Evolutionary conservation across 2,329 filamentous ascomycete genomes (phyloP).

Genomic region (Cercospora citrullina): DNA sequence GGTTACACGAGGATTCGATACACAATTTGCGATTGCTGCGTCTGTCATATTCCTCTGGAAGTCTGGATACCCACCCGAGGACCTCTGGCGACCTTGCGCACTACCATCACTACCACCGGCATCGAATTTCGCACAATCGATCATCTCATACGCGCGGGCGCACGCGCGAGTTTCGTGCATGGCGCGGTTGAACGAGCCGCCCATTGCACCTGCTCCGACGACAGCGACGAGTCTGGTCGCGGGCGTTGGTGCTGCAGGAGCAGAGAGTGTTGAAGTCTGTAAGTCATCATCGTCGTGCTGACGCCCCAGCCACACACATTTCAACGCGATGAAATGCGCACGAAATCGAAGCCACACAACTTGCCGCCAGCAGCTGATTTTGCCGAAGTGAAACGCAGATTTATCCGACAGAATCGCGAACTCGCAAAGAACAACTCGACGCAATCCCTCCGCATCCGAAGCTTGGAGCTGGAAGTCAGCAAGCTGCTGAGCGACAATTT

Average conservation of each 20-base stretch:
- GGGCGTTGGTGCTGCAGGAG: constrained; percentile 19
- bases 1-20: constrained; percentile 5
- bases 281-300: constrained; percentile 42
- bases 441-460: constrained; percentile 74
- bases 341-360: constrained; percentile 31
- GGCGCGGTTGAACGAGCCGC: constrained; percentile 78
- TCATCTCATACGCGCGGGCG: not conserved
- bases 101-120: not conserved
- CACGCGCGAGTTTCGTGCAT: constrained; percentile 48
- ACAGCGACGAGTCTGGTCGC: constrained; percentile 20
- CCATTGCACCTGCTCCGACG: constrained; percentile 50
- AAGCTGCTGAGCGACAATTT: constrained; percentile 78
- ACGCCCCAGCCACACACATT: constrained; percentile 7
- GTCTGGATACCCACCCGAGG: not conserved
- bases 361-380: constrained; percentile 33
- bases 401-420: constrained; percentile 80
- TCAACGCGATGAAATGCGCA: constrained; percentile 33
- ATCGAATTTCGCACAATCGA: not conserved
- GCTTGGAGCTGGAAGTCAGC: constrained; percentile 72
- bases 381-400: constrained; percentile 69
- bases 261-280: constrained; percentile 71
- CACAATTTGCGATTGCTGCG: not conserved
- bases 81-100: not conserved
- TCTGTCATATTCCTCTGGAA: not conserved
- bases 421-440: constrained; percentile 75